Conservation (phyloP, 208 protist species). For the Angomonas deanei region DNA sequence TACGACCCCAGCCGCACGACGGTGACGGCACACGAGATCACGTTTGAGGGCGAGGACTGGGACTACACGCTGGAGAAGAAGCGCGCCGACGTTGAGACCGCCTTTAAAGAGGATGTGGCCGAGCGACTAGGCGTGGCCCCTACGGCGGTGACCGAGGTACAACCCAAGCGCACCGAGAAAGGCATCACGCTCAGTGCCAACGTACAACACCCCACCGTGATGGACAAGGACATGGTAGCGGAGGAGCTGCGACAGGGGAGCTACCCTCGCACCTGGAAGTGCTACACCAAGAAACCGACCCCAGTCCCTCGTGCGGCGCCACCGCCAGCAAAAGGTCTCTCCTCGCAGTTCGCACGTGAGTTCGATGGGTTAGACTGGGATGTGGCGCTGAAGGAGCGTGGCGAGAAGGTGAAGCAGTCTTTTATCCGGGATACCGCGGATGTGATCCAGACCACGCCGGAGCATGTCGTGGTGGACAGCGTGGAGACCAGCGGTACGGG, state of each 20-base stretch:
- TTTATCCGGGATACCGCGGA: conserved; percentile 28
- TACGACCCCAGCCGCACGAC: conserved; percentile 28
- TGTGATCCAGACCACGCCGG: conserved; percentile 26
- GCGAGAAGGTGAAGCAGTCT: conserved; percentile 29
- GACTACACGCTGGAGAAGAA: conserved; percentile 18
- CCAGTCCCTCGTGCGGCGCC: conserved; percentile 5
- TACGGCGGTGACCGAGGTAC: conserved; percentile 20
- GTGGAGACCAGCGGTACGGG: conserved; percentile 16
- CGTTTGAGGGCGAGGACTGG: conserved; percentile 65
- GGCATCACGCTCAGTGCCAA: conserved; percentile 14
- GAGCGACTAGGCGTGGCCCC: conserved; percentile 20
- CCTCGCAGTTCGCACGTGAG: conserved; percentile 22
- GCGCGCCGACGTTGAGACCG: conserved; percentile 16
- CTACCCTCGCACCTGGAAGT: conserved; percentile 37
- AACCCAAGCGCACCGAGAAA: conserved; percentile 4
- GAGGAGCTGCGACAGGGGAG: conserved; percentile 32
- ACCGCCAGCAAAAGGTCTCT: conserved; percentile 7
- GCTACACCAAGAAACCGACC: conserved; percentile 2
- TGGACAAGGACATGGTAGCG: conserved; percentile 28
- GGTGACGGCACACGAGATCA: conserved; percentile 27
- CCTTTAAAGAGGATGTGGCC: conserved; percentile 28
- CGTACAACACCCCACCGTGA: conserved; percentile 27
- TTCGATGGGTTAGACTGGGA: conserved; percentile 39
- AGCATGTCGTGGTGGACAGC: conserved; percentile 23
- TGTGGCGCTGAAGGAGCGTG: conserved; percentile 36